These are phyloP conservation scores for Sarocladiaceae sp. DNA, from an alignment of 2,329 filamentous ascomycete species.

Conservation along the genomic window DNA sequence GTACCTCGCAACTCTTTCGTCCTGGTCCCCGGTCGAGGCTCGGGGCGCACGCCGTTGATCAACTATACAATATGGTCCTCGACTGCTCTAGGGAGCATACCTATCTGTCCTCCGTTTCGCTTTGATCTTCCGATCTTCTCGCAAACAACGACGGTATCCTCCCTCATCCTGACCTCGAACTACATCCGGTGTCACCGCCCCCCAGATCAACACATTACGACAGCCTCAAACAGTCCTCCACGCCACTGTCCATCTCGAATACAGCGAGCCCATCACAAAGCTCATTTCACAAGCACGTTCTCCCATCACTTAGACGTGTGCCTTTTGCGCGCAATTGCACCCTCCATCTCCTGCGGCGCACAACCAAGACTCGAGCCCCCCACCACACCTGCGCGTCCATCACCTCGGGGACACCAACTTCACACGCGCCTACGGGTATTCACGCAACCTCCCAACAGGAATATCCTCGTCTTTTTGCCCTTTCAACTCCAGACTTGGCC, in stretches of 20 bases:
- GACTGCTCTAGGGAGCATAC: neutral
- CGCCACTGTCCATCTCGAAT: neutral
- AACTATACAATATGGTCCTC: conserved; percentile 4
- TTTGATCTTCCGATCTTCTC: too few species aligned
- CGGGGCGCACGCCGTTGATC: neutral
- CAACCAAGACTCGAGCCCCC: conserved; percentile 2
- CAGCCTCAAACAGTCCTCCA: too few species aligned
- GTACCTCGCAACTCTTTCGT: neutral
- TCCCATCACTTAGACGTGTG: conserved; percentile 5
- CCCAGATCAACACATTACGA: too few species aligned
- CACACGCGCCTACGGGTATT: conserved; percentile 2
- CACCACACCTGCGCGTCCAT: conserved; percentile 6
- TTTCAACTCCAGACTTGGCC: neutral
- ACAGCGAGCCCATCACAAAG: neutral
- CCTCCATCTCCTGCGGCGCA: conserved; percentile 6
- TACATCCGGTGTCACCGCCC: too few species aligned
- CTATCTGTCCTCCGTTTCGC: too few species aligned
- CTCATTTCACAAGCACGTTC: neutral
- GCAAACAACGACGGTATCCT: too few species aligned
- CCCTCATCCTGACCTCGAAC: too few species aligned
- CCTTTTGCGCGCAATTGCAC: conserved; percentile 5
- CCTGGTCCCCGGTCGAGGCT: neutral
- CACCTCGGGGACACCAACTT: conserved; percentile 8
- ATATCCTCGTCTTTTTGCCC: conserved; percentile 3
- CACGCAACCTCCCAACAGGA: conserved; percentile 1